Base-by-base conservation (phyloP, 2,329 filamentous ascomycete species). In the Diaporthe capsici region DNA sequence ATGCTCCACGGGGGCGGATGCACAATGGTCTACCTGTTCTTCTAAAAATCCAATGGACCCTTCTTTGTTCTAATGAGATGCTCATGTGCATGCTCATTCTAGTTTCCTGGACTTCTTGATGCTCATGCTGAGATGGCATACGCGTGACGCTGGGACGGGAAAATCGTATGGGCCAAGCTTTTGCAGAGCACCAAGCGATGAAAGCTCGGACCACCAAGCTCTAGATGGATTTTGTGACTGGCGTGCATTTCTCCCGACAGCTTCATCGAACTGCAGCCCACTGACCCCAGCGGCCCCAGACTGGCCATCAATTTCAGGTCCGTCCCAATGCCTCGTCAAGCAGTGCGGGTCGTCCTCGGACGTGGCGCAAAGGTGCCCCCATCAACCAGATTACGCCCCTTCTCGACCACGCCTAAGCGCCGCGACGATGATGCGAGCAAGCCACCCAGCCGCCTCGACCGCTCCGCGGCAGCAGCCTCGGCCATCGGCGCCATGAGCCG, bases 271-370 rank as follows among this genome's bases (percentile, higher is more conserved):
- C 13, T 34, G n/a, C 1, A 12, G 49, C 47, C 37, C 34, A 73
- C 8, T 51, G 37, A 28, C 37, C 37, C 17, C 61, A 53, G 37
- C 47, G 58, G 71, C 42, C 60, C n/a, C 71, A 61, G 28, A 60
- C 37, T 57, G 44, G 31, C 34, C 58, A 53, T 12, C 4, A 34
- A 34, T 37, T 37, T 2, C 58, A 42, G 71, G 58, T 44, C 53
- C 61, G 58, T 44, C 44, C 55, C 75, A 68, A 76, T 76, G 75
- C 75, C 75, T 71, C 73, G 75, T 47, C 75, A 76, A 75, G 75
- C 70, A 70, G 75, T 71, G 70, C 75, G 75, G 49, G 61, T 76
- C 75, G 75, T 75, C 75, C 75, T 76, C 73, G 75, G 75, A 75
- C 75, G 75, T 4, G 65, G 75, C 70, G 70, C 73, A 68, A 60